A percentile compares a stretch with the other conserved stretches of the same genome.
These are phyloP conservation scores for Staphylotrichum tortipilum DNA, from an alignment of 495 filamentous ascomycete genomes.

Conservation along the genomic window DNA sequence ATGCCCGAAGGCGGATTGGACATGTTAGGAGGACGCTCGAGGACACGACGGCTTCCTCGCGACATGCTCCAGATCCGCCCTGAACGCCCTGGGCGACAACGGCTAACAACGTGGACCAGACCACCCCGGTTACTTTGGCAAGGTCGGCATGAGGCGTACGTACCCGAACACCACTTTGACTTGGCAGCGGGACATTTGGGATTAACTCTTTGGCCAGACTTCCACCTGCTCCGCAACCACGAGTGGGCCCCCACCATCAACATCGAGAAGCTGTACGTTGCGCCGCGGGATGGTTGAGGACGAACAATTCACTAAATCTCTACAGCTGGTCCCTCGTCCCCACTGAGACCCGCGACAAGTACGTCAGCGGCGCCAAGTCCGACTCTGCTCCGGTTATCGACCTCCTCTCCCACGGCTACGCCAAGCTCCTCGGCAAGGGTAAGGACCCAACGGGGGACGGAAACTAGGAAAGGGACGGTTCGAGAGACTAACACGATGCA, in stretches of 20 bases:
- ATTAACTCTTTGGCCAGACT: slow-evolving; percentile 11
- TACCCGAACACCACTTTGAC: background rate
- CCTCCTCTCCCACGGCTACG: slow-evolving; percentile 30
- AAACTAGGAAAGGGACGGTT: background rate
- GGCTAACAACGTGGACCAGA: slow-evolving; percentile 20
- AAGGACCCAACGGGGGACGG: slow-evolving; percentile 1
- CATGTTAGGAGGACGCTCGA: background rate
- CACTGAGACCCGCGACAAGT: slow-evolving; percentile 27
- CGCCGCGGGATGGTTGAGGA: background rate
- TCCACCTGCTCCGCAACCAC: slow-evolving; percentile 30
- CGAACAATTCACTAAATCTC: background rate
- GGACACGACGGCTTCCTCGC: background rate
- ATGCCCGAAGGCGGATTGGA: slow-evolving; percentile 1
- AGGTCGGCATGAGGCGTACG: slow-evolving; percentile 31
- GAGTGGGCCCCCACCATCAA: slow-evolving; percentile 29
- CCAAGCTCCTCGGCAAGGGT: slow-evolving; percentile 33
- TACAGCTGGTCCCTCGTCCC: slow-evolving; percentile 29
- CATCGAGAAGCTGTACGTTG: slow-evolving; percentile 29
- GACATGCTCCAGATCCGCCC: slow-evolving; percentile 2
- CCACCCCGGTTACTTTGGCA: slow-evolving; percentile 33
- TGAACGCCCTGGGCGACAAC: background rate
- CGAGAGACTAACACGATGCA: slow-evolving; percentile 1
- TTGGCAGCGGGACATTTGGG: background rate
- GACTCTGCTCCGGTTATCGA: slow-evolving; percentile 30
- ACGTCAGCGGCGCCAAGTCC: slow-evolving; percentile 24